Conservation (phyloP, 2,329 filamentous ascomycete species). For the Botryosphaeria dothidea region DNA sequence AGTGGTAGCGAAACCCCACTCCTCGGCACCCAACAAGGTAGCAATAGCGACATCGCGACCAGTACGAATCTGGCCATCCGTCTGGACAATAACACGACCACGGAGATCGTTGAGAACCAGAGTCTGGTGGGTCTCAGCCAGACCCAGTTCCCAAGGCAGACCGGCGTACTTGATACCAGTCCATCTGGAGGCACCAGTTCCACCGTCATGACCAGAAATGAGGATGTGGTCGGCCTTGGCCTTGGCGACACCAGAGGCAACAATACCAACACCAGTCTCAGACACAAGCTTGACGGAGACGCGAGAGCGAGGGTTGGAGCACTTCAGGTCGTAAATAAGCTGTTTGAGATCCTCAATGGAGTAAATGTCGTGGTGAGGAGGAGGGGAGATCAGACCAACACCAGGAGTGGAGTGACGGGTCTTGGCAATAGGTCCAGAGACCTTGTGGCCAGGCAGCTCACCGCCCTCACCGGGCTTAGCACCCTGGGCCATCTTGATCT, state of each 20-base stretch:
- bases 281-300: conserved; percentile 98
- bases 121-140: conserved; percentile 96
- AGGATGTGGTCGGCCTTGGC: conserved; percentile 96
- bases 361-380: conserved; percentile 97
- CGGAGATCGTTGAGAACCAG: conserved; percentile 93
- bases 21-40: conserved; percentile 93
- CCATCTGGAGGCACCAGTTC: conserved; percentile 95
- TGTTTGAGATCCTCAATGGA: conserved; percentile 98
- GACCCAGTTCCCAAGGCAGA: conserved; percentile 93
- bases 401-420: conserved; percentile 95
- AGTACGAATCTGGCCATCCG: conserved; percentile 90
- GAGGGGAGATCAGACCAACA: conserved; percentile 92
- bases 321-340: conserved; percentile 96
- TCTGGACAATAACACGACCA: conserved; percentile 94
- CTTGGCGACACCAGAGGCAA: conserved; percentile 95
- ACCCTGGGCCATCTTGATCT: conserved; percentile 99
- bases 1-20: conserved; percentile 95
- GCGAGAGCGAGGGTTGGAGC: conserved; percentile 86
- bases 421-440: conserved; percentile 88
- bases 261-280: conserved; percentile 95
- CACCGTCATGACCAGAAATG: conserved; percentile 95
- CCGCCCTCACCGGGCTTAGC: conserved; percentile 97
- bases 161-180: conserved; percentile 98
- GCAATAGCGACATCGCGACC: conserved; percentile 93
- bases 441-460: conserved; percentile 95